Conservation (phyloP, 2,329 filamentous ascomycete genomes). For the Penicillium sp. region DNA sequence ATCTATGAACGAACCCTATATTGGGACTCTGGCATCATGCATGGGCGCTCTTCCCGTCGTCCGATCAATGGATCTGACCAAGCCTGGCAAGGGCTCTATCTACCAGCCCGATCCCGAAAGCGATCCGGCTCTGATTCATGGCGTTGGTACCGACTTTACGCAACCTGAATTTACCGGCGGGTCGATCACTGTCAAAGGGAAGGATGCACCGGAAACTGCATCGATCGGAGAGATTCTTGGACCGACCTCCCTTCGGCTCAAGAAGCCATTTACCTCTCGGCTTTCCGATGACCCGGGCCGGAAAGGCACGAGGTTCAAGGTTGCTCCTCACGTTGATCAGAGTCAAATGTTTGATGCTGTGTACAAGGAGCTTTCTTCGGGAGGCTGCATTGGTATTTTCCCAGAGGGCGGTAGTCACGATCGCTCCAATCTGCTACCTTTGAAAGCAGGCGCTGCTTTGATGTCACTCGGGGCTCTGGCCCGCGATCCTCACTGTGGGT, state of each 20-base stretch:
- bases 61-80: constrained; percentile 82
- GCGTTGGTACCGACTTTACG: constrained; percentile 79
- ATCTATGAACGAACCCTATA: constrained; percentile 82
- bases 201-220: constrained; percentile 73
- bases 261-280: constrained; percentile 77
- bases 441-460: constrained; percentile 93
- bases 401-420: constrained; percentile 94
- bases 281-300: constrained; percentile 48
- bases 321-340: constrained; percentile 89
- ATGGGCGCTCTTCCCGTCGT: constrained; percentile 87
- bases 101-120: constrained; percentile 83
- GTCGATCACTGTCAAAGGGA: constrained; percentile 71
- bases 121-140: constrained; percentile 75
- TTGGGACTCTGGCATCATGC: constrained; percentile 79
- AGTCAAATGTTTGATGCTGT: constrained; percentile 88
- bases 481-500: constrained; percentile 75
- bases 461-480: constrained; percentile 90
- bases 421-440: constrained; percentile 80
- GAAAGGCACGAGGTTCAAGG: constrained; percentile 74
- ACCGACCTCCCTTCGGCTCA: constrained; percentile 75
- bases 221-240: constrained; percentile 79
- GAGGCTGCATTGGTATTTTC: constrained; percentile 94
- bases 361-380: constrained; percentile 76
- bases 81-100: constrained; percentile 72
- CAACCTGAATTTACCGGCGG: constrained; percentile 71